Evolutionary conservation across 495 filamentous ascomycete species (phyloP).

Genomic region (Lepidopterella palustris): DNA sequence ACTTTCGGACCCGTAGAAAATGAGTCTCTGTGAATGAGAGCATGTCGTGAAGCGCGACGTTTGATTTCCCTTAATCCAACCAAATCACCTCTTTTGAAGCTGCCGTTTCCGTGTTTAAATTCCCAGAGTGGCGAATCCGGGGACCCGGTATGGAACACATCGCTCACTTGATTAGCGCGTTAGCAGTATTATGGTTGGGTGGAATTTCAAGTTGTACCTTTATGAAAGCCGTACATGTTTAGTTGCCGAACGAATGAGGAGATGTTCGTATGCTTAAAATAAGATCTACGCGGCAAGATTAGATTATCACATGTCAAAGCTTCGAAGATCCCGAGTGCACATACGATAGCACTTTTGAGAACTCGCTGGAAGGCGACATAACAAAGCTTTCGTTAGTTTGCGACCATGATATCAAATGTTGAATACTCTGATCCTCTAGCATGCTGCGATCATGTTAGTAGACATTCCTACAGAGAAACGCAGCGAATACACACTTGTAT

Average conservation of each 20-base stretch:
- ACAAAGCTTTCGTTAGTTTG: constrained; percentile 92
- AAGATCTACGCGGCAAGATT: constrained; percentile 54
- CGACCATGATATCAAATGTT: constrained; percentile 95
- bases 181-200: background rate
- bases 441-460: constrained; percentile 60
- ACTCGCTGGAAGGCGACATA: constrained; percentile 94
- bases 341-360: constrained; percentile 96
- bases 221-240: constrained; percentile 99
- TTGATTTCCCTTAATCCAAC: constrained; percentile 93
- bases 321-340: constrained; percentile 30
- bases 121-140: constrained; percentile 96
- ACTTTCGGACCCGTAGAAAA: constrained; percentile 68
- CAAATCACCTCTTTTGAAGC: constrained; percentile 91
- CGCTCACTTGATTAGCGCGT: constrained; percentile 62
- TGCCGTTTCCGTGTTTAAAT: constrained; percentile 97
- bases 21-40: constrained; percentile 90
- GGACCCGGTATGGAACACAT: constrained; percentile 96
- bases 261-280: constrained; percentile 99
- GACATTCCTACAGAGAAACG: background rate
- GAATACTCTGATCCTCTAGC: constrained; percentile 88
- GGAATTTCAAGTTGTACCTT: constrained; percentile 61
- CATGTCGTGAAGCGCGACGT: constrained; percentile 89
- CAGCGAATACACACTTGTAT: constrained; percentile 73
- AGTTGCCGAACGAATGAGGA: constrained; percentile 96
- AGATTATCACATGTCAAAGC: constrained; percentile 26